Conservation (phyloP, 192 early-diverging fungal species). For the Umbelopsis sp. region DNA sequence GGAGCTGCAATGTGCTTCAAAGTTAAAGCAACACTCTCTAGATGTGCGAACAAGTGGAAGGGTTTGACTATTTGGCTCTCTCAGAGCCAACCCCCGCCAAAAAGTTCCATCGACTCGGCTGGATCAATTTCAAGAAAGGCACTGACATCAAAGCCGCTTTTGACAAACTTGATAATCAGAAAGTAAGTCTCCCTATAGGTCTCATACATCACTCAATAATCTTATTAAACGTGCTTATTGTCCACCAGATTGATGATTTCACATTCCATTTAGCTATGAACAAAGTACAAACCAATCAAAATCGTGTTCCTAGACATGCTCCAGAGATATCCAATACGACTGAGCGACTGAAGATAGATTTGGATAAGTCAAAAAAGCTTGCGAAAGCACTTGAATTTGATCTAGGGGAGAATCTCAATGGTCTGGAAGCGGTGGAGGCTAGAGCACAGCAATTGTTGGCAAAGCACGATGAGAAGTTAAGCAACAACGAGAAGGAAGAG, state of each 20-base stretch:
- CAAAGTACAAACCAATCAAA: constrained; percentile 45
- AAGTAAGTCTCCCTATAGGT: constrained; percentile 19
- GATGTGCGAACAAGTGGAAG: constrained; percentile 69
- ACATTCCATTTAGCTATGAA: constrained; percentile 54
- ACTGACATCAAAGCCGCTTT: constrained; percentile 80
- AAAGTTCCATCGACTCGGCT: constrained; percentile 88
- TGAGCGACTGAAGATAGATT: constrained; percentile 75
- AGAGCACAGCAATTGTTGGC: constrained; percentile 30
- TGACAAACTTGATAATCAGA: constrained; percentile 60
- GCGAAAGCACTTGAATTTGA: constrained; percentile 62
- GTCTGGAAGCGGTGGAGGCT: constrained; percentile 34
- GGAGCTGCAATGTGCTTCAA: constrained; percentile 29
- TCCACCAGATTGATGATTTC: constrained; percentile 57
- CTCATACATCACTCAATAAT: background rate
- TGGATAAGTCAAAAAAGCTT: constrained; percentile 62
- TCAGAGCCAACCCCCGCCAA: constrained; percentile 85
- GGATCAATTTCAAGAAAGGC: constrained; percentile 86
- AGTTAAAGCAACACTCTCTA: constrained; percentile 30
- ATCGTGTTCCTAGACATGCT: constrained; percentile 58
- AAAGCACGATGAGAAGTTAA: constrained; percentile 4
- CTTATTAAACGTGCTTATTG: background rate
- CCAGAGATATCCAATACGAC: constrained; percentile 73
- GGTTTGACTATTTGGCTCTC: constrained; percentile 83
- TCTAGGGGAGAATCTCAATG: constrained; percentile 29
- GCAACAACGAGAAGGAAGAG: constrained; percentile 1